Evolutionary conservation across 495 filamentous ascomycete genomes (phyloP).

Genomic region (Penicillium ochrochloron): DNA sequence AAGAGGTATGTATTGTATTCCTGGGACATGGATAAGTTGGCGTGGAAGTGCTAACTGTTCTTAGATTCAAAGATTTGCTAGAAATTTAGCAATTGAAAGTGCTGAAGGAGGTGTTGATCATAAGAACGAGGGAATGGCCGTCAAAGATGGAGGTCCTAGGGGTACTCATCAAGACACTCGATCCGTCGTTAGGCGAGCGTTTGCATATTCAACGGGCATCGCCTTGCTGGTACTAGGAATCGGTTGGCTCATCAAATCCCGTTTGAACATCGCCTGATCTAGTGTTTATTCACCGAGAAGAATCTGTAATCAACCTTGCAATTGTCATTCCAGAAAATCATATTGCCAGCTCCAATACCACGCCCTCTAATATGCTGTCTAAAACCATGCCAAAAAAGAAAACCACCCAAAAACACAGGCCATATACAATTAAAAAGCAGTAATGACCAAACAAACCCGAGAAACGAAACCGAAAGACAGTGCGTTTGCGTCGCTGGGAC

Average conservation of each 20-base stretch:
- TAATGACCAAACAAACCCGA: neutral
- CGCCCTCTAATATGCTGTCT: constrained; percentile 22
- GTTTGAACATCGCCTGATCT: neutral
- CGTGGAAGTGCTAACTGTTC: neutral
- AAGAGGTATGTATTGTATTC: neutral
- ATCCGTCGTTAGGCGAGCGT: neutral
- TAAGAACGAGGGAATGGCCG: neutral
- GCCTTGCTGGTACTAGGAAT: neutral
- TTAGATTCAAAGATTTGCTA: neutral
- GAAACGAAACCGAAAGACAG: neutral
- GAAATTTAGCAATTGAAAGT: neutral
- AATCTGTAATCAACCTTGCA: neutral
- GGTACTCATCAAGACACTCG: neutral
- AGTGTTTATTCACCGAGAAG: neutral
- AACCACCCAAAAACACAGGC: constrained; percentile 10
- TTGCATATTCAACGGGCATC: neutral
- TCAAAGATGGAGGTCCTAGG: neutral
- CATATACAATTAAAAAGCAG: constrained; percentile 21
- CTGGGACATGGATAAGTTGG: neutral
- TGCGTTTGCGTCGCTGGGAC: neutral
- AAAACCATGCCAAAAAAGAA: constrained; percentile 18
- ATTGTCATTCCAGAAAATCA: neutral
- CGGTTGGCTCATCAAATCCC: neutral
- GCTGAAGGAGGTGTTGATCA: neutral
- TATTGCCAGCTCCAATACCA: constrained; percentile 8